phyloP scores from a whole-genome alignment of 2,329 filamentous ascomycete species.

The Diplodia mutila region DNA sequence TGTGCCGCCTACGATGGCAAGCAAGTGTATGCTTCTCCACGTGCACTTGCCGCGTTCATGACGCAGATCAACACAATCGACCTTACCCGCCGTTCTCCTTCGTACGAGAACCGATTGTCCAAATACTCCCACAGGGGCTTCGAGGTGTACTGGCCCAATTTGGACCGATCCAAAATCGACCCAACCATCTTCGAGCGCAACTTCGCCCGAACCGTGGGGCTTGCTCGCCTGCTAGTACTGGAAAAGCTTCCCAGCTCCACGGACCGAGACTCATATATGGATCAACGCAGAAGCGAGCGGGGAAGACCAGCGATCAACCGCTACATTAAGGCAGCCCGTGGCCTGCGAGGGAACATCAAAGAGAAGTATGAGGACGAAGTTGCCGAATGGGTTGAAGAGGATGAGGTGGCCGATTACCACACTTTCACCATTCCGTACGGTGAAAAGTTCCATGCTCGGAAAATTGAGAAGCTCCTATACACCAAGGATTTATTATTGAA shows the following conservation, averaged over 20 bases:
- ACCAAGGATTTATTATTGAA: slow-evolving; percentile 82
- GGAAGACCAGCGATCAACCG: slow-evolving; percentile 65
- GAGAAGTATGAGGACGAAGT: slow-evolving; percentile 77
- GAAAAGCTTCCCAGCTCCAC: slow-evolving; percentile 73
- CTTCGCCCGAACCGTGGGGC: slow-evolving; percentile 73
- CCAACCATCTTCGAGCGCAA: slow-evolving; percentile 86
- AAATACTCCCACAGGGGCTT: slow-evolving; percentile 87
- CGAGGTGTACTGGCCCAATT: slow-evolving; percentile 76
- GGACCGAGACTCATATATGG: slow-evolving; percentile 71
- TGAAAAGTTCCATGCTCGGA: slow-evolving; percentile 58
- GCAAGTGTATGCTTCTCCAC: slow-evolving; percentile 77
- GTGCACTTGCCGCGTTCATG: slow-evolving; percentile 77
- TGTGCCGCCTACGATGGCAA: slow-evolving; percentile 79
- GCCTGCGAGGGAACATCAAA: slow-evolving; percentile 73
- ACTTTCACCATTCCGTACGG: slow-evolving; percentile 69
- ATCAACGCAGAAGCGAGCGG: slow-evolving; percentile 71
- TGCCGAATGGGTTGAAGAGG: slow-evolving; percentile 78
- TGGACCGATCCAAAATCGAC: slow-evolving; percentile 76
- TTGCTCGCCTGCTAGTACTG: slow-evolving; percentile 77
- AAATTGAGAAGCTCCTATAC: slow-evolving; percentile 81
- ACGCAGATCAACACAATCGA: slow-evolving; percentile 84
- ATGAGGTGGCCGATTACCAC: slow-evolving; percentile 79
- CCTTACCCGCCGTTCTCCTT: slow-evolving; percentile 76
- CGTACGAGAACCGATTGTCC: slow-evolving; percentile 83
- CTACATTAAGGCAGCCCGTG: slow-evolving; percentile 41